Evolutionary conservation across 805 yeast genomes (phyloP), one percentile per base, ranked within the genome.

Genomic region (Lachancea nothofagi): DNA sequence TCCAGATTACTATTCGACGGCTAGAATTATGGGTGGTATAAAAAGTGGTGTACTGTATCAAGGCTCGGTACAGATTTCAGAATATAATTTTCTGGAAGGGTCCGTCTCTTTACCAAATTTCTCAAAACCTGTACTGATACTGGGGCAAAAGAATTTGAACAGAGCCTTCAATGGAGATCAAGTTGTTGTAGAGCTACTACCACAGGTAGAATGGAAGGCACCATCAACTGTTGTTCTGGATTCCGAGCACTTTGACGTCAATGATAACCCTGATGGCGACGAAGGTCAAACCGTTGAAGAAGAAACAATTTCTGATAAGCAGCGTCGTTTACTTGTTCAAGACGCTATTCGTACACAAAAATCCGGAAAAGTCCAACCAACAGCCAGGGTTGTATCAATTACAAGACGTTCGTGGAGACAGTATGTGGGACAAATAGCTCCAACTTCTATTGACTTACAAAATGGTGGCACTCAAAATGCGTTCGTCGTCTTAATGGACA

Each of bases 381-480:
- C 98, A 0, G 97, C 95, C 2, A 77, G 78, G 49, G 83, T 93
- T 25, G 97, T 93, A 9, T 94, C 95, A 21, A 74, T 93, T 19
- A 68, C 80, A 29, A 82, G 86, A 64, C 75, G 99, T 63, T 85
- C 90, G 45, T 93, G 98, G 98, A 76, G 98, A 60, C 79, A 80
- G 49, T 93, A 89, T 56, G 98, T 93, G 27, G 98, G 98, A 10
- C 96, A 89, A 61, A 72, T 93, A 46, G 81, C 90, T 2, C 82
- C 87, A 30, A 72, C 79, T 26, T 80, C 95, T 2, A 82, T 83
- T 1, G 77, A 75, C 38, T 72, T 71, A 34, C 67, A 70, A 36
- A 57, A 63, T 13, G 79, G 82, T 48, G 77, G 94, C 7, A 72
- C 84, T 14, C 80, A 82, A 54, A 75, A 77, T 33, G 90, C 93